Base-by-base conservation (phyloP, 768 basidiomycete genomes). In the Dacryopinax primogenitus region DNA sequence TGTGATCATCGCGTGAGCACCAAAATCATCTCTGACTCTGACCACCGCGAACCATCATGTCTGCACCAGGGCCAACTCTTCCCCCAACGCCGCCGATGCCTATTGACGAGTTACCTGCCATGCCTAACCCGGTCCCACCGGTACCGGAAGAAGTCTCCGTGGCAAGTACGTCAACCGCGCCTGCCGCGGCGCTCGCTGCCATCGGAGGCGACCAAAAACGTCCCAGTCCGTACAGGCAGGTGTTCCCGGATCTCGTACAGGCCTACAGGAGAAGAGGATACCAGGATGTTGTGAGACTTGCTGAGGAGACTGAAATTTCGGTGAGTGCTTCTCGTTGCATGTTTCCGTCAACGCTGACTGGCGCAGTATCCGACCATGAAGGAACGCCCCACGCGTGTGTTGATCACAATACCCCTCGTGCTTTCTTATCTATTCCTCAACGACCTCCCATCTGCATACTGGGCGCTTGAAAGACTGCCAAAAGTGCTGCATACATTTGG, bases 391-490 rank as follows among this genome's bases (percentile, higher is more conserved):
- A 78, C 76, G 34, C 79, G 82, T 45, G 69, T 88, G 21, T 74
- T 86, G 35, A 70, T 86, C 34, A 77, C 80, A 12, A 78, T 80
- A 2, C 86, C 86, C 15, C 74, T 88, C 33, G 82, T 86, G 23
- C 78, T 90, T 13, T 79, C 81, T 3, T 85, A 87, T 74, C 76
- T 88, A 44, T 84, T 85, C 44, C 65, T 79, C 39, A 83, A 88
- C 69, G 79, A 87, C 66, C 70, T 84, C 66, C 34, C 35, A 26
- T 30, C 41, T n/a, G n/a, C 58, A 62, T 39, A 58, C 35, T 63
- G 30, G 58, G 26, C 28, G 18, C 30, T 45, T 35, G 23, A 63
- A 33, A 39, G 41, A 47, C 35, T 64, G 63, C 63, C 64, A 65
- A 88, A 87, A 21, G 76, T 84, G 41, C 79, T 82, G 62, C 87